Base-by-base conservation (phyloP, 768 basidiomycete genomes). In the Suillus placidus region DNA sequence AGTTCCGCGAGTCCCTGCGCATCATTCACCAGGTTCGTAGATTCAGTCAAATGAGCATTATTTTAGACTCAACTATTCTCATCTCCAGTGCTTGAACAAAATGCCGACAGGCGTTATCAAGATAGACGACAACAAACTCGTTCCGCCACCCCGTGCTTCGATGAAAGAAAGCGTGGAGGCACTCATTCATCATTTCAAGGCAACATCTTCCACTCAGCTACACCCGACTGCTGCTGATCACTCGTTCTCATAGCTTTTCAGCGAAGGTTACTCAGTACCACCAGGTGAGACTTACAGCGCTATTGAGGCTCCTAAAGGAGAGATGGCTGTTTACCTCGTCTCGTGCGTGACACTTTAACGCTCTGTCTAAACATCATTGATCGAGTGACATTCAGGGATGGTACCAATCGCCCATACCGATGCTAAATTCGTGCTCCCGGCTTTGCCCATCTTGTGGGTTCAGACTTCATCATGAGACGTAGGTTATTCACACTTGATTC, bases 151-250 rank as follows among this genome's bases (percentile, higher is more conserved):
- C 16, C 90, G 97, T 64, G 96, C 97, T 0, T 90, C 90, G 64
- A 99, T 99, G 97, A 99, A 99, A 81, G 97, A 99, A 82, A 94
- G 90, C 79, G 98, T 98, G 95, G 96, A 98, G 80, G 88, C 91
- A 7, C 85, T 98, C 64, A 98, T 99, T 71, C 97, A 99, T 76
- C 97, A 99, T 82, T 98, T 99, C 84, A 99, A 99, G 84, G 93
- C 87, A 66, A 18, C 61, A 54, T 20, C 54, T 32, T 2, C 43
- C 1, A n/a, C 26, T 26, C 30, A 16, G 26, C 42, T 18, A 14
- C 23, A 51, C 20, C 40, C 13, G 10, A 12, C 5, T 23, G 20
- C 26, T 45, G 26, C 58, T 69, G 1, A 74, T 49, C 23, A n/a
- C 42, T 32, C 13, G 26, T 8, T 54, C 20, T 16, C 64, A 51